These are phyloP conservation scores for Telopea speciosissima DNA, from an alignment of 177 flowering plant genomes.

Conservation along the genomic window DNA sequence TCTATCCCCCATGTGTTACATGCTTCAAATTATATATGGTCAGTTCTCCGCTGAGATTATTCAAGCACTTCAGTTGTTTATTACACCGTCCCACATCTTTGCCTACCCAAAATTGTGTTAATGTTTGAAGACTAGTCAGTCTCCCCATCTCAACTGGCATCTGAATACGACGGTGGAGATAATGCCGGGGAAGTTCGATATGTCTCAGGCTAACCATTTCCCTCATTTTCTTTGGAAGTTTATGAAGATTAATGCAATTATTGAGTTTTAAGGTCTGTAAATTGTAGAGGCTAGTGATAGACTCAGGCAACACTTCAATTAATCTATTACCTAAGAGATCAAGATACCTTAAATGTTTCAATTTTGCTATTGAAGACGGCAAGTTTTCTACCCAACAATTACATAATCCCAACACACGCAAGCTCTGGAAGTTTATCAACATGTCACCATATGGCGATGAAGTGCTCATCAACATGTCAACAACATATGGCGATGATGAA, in stretches of 20 bases:
- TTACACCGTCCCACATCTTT: background rate
- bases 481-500: no score
- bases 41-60: background rate
- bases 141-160: background rate
- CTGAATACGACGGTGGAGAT: background rate
- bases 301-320: conserved; percentile 3
- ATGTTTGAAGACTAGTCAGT: conserved; percentile 11
- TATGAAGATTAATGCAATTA: background rate
- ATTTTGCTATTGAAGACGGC: conserved; percentile 14
- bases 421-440: background rate
- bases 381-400: background rate
- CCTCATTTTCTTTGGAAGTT: conserved; percentile 7
- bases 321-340: conserved; percentile 5
- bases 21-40: background rate
- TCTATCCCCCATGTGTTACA: background rate
- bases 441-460: no score
- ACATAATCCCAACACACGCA: conserved; percentile 18
- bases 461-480: no score
- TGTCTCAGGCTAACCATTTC: conserved; percentile 10
- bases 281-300: conserved; percentile 1
- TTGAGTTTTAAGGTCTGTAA: conserved; percentile 7
- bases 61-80: background rate
- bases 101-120: conserved; percentile 1
- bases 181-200: background rate
- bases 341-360: conserved; percentile 23